Evolutionary conservation across 2,329 filamentous ascomycete genomes (phyloP).

Genomic region (Remersonia thermophila): DNA sequence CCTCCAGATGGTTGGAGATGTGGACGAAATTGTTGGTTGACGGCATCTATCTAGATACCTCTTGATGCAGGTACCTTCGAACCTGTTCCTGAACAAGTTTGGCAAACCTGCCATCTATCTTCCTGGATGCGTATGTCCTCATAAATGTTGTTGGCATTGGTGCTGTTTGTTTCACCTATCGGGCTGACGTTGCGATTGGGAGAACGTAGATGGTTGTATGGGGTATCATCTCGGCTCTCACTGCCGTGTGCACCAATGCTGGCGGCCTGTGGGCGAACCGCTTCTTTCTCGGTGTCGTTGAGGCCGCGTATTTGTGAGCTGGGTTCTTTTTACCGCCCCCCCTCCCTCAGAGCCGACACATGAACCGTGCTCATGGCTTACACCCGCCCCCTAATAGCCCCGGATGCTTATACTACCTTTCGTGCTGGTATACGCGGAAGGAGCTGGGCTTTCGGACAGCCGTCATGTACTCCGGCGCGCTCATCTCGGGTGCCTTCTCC

Average conservation of each 20-base stretch:
- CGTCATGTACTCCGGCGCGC: slow-evolving; percentile 43
- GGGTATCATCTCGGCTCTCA: slow-evolving; percentile 34
- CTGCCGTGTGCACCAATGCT: slow-evolving; percentile 24
- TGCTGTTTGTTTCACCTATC: neutral
- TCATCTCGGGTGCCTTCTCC: slow-evolving; percentile 55
- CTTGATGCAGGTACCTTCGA: slow-evolving; percentile 39
- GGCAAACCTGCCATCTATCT: slow-evolving; percentile 36
- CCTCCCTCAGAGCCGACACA: slow-evolving; percentile 8
- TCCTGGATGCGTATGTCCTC: slow-evolving; percentile 28
- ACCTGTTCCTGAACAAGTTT: slow-evolving; percentile 39
- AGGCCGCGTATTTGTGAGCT: slow-evolving; percentile 25
- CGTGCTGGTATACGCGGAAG: slow-evolving; percentile 52
- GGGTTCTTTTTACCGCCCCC: neutral
- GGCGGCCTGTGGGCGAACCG: slow-evolving; percentile 28
- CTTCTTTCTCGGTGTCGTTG: slow-evolving; percentile 32
- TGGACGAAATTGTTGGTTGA: neutral
- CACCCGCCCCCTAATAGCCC: slow-evolving; percentile 14
- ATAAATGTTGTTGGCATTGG: neutral
- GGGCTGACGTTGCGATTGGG: no score
- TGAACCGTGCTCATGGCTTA: slow-evolving; percentile 17
- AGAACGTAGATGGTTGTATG: slow-evolving; percentile 32
- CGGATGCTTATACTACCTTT: slow-evolving; percentile 42
- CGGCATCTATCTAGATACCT: slow-evolving; percentile 26
- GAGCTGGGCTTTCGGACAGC: slow-evolving; percentile 49
- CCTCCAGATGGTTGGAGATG: no score